phyloP scores from a whole-genome alignment of 2,329 filamentous ascomycete species.

The Calcarisporium arbuscula region DNA sequence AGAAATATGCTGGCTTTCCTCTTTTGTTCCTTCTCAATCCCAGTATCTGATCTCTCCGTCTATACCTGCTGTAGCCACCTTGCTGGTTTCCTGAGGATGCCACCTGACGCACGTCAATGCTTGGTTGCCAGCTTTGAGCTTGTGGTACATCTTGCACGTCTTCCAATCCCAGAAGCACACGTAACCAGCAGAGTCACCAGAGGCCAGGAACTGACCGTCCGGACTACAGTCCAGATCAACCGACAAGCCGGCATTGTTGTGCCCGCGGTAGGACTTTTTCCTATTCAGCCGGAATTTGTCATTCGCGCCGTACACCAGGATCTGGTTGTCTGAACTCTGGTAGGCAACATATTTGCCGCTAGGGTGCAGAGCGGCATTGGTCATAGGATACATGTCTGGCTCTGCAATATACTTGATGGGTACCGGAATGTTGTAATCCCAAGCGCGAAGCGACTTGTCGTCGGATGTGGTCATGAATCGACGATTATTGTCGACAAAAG shows the following conservation, averaged over 20 bases:
- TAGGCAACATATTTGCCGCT: constrained; percentile 91
- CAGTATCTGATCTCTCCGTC: constrained; percentile 88
- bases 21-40: constrained; percentile 55
- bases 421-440: constrained; percentile 98
- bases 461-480: constrained; percentile 98
- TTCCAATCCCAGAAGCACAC: constrained; percentile 99
- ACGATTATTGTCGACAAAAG: constrained; percentile 88
- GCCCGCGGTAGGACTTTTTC: constrained; percentile 93
- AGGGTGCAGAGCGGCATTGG: constrained; percentile 76
- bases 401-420: constrained; percentile 98
- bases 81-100: constrained; percentile 96
- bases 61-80: constrained; percentile 83
- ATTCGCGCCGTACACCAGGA: constrained; percentile 87
- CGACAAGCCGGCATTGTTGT: constrained; percentile 91
- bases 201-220: constrained; percentile 85
- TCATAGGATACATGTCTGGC: constrained; percentile 96
- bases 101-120: constrained; percentile 84
- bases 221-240: constrained; percentile 85
- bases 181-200: constrained; percentile 81
- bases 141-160: constrained; percentile 98
- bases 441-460: constrained; percentile 90
- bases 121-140: constrained; percentile 78
- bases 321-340: constrained; percentile 91
- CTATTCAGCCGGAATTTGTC: constrained; percentile 97
- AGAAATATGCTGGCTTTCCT: no score